These are phyloP conservation scores for Oemleria cerasiformis DNA, from an alignment of 306 rosid genomes.

Conservation along the genomic window DNA sequence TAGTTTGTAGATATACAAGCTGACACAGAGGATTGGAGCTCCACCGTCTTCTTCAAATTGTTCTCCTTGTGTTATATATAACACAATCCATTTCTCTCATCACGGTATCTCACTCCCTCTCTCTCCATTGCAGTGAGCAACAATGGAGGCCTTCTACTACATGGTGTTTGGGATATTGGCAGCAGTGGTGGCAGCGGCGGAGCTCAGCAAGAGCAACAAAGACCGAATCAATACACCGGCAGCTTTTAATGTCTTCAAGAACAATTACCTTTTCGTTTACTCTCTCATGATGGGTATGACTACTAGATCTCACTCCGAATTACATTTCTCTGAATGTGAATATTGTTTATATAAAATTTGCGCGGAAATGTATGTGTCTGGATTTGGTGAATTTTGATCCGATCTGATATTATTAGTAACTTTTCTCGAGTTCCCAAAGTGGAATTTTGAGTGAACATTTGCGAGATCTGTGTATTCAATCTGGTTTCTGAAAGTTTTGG, in stretches of 20 bases:
- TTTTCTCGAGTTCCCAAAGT: neutral
- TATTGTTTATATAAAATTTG: neutral
- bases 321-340: conserved; percentile 2
- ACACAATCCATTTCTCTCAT: conserved; percentile 3
- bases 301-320: conserved; percentile 37
- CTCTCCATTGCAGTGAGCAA: conserved; percentile 7
- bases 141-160: conserved; percentile 89
- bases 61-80: conserved; percentile 12
- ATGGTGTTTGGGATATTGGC: conserved; percentile 70
- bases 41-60: conserved; percentile 1
- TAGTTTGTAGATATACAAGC: neutral
- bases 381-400: conserved; percentile 28
- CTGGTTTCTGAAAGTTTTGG: neutral
- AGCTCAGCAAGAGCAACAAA: conserved; percentile 84
- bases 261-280: conserved; percentile 89
- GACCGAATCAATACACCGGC: conserved; percentile 79
- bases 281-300: conserved; percentile 83
- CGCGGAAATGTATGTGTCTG: neutral
- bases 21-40: conserved; percentile 10
- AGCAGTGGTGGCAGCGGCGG: conserved; percentile 72
- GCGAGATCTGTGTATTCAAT: conserved; percentile 23
- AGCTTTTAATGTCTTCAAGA: conserved; percentile 86
- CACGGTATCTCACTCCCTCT: conserved; percentile 17
- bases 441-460: neutral
- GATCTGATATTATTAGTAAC: conserved; percentile 26